phyloP scores from a whole-genome alignment of 495 filamentous ascomycete species.

The Daldinia bambusicola region DNA sequence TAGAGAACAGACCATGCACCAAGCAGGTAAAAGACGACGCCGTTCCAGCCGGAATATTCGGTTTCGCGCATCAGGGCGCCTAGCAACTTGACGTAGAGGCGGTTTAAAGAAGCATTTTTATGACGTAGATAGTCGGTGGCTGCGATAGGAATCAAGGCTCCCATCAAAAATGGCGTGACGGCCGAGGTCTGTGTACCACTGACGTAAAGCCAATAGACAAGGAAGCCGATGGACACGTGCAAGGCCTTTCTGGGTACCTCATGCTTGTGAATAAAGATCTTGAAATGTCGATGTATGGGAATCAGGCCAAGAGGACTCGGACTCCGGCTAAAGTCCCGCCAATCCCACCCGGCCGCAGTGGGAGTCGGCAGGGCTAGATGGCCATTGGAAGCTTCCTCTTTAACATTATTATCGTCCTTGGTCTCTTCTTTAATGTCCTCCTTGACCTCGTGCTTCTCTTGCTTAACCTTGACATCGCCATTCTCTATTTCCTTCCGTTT shows the following conservation, averaged over 20 bases:
- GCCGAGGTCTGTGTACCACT: conserved; percentile 74
- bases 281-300: conserved; percentile 84
- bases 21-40: conserved; percentile 94
- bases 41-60: conserved; percentile 92
- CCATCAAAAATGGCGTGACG: conserved; percentile 85
- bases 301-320: conserved; percentile 94
- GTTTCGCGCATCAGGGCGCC: conserved; percentile 96
- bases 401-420: not conserved
- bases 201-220: conserved; percentile 84
- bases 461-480: conserved; percentile 46
- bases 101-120: conserved; percentile 81
- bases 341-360: conserved; percentile 66
- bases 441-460: conserved; percentile 45
- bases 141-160: conserved; percentile 87
- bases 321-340: conserved; percentile 84
- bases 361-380: conserved; percentile 74
- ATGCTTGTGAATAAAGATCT: conserved; percentile 77
- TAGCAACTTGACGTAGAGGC: conserved; percentile 81
- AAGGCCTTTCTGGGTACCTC: conserved; percentile 80
- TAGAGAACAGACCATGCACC: conserved; percentile 86
- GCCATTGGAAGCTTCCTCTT: conserved; percentile 62
- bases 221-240: conserved; percentile 95
- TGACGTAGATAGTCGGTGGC: conserved; percentile 84
- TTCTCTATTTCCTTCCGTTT: conserved; percentile 38
- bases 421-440: conserved; percentile 5